Conservation (phyloP, 169 alveolate genomes). For the Plasmodium knowlesi region DNA sequence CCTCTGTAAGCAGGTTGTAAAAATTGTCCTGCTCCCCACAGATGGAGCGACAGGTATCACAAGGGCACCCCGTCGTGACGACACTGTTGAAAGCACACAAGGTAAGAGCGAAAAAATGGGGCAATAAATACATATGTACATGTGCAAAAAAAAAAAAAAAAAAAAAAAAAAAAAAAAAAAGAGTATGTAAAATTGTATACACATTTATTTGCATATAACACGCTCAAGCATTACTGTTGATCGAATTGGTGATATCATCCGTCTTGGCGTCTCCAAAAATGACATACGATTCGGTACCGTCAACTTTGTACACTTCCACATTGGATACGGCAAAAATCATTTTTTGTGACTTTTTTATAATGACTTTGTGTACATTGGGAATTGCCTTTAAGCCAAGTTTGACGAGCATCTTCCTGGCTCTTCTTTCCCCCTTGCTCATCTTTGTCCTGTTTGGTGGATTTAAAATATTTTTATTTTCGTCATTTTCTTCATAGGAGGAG, state of each 20-base stretch:
- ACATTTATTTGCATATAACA: neutral
- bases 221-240: constrained; percentile 35
- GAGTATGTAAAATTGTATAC: neutral
- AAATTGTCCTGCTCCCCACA: neutral
- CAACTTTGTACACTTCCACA: constrained; percentile 95
- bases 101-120: neutral
- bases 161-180: neutral
- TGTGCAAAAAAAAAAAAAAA: neutral
- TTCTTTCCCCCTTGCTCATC: constrained; percentile 94
- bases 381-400: constrained; percentile 94
- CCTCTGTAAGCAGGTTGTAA: neutral
- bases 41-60: neutral
- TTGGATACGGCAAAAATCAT: constrained; percentile 91
- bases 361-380: constrained; percentile 93
- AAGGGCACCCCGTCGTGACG: neutral
- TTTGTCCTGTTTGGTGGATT: constrained; percentile 77
- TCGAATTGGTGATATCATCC: constrained; percentile 90
- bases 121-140: neutral
- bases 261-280: constrained; percentile 97
- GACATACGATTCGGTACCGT: constrained; percentile 93
- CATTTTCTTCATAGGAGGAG: constrained; percentile 73
- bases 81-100: neutral
- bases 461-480: constrained; percentile 58
- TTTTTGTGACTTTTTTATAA: constrained; percentile 93
- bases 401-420: constrained; percentile 93